A percentile compares a stretch with the other conserved stretches of the same genome.
Conservation (phyloP, 2,329 filamentous ascomycete species). For the Fonsecaea multimorphosa region DNA sequence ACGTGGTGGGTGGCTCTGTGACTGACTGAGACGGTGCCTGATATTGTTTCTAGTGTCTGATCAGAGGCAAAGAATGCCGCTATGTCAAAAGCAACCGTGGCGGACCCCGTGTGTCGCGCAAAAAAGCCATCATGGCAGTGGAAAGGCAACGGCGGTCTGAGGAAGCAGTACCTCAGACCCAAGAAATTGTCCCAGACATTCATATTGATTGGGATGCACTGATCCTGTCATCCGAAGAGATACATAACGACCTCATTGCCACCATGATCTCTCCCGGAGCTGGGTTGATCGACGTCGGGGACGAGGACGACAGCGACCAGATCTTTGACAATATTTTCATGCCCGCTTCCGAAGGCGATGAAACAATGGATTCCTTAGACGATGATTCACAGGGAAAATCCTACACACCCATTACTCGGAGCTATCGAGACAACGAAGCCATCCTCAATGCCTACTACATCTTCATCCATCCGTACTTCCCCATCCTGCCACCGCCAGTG, state of each 20-base stretch:
- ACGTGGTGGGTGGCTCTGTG: background rate
- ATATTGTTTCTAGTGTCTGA: slow-evolving; percentile 12
- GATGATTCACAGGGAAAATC: background rate
- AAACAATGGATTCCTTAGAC: background rate
- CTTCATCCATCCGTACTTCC: slow-evolving; percentile 26
- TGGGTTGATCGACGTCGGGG: slow-evolving; percentile 17
- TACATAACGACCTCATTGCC: slow-evolving; percentile 21
- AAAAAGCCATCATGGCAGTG: slow-evolving; percentile 10
- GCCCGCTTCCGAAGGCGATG: background rate
- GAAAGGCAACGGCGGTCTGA: background rate
- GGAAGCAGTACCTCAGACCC: background rate
- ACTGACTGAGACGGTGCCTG: background rate
- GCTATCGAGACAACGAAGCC: slow-evolving; percentile 9
- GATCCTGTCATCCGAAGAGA: slow-evolving; percentile 12
- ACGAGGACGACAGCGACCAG: slow-evolving; percentile 19
- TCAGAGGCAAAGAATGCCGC: slow-evolving; percentile 15
- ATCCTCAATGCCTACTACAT: slow-evolving; percentile 29
- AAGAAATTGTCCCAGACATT: background rate
- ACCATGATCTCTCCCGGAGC: slow-evolving; percentile 26
- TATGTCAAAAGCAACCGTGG: slow-evolving; percentile 27
- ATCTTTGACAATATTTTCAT: slow-evolving; percentile 25
- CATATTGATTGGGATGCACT: slow-evolving; percentile 17
- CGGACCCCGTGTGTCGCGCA: slow-evolving; percentile 19
- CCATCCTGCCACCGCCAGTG: slow-evolving; percentile 21
- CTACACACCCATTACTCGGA: slow-evolving; percentile 3